Evolutionary conservation across 768 basidiomycete species (phyloP).

Genomic region (Pleurotus platypus): DNA sequence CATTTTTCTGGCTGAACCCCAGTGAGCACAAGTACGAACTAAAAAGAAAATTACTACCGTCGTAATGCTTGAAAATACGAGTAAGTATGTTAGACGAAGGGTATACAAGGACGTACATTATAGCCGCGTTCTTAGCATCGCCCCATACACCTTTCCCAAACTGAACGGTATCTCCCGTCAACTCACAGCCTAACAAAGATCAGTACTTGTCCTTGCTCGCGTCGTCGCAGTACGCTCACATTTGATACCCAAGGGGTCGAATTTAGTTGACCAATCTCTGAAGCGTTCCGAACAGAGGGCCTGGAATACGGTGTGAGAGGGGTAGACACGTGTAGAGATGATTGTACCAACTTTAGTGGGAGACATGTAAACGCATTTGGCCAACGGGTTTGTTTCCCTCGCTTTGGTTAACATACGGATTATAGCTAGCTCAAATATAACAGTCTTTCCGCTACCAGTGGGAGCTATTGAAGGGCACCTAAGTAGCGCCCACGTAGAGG

Average conservation of each 20-base stretch:
- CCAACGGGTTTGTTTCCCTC: constrained; percentile 25
- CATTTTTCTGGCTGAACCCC: constrained; percentile 83
- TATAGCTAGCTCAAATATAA: constrained; percentile 88
- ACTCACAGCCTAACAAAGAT: constrained; percentile 62
- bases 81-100: background rate
- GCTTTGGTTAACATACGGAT: constrained; percentile 62
- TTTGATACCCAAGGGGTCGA: constrained; percentile 69
- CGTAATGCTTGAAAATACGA: constrained; percentile 51
- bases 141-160: constrained; percentile 66
- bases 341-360: constrained; percentile 70
- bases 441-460: constrained; percentile 95
- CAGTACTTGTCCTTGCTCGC: background rate
- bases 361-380: constrained; percentile 87
- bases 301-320: constrained; percentile 31
- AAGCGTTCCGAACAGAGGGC: constrained; percentile 85
- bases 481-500: background rate
- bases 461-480: constrained; percentile 56
- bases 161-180: constrained; percentile 87
- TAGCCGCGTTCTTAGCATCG: constrained; percentile 68
- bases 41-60: constrained; percentile 48
- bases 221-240: constrained; percentile 40
- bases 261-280: constrained; percentile 82
- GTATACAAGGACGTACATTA: constrained; percentile 57
- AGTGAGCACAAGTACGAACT: background rate
- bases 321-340: background rate